A percentile compares a stretch with the other conserved stretches of the same genome.
These are phyloP conservation scores for Yamadazyma tumulicola DNA, from an alignment of 805 yeast genomes.

Conservation along the genomic window DNA sequence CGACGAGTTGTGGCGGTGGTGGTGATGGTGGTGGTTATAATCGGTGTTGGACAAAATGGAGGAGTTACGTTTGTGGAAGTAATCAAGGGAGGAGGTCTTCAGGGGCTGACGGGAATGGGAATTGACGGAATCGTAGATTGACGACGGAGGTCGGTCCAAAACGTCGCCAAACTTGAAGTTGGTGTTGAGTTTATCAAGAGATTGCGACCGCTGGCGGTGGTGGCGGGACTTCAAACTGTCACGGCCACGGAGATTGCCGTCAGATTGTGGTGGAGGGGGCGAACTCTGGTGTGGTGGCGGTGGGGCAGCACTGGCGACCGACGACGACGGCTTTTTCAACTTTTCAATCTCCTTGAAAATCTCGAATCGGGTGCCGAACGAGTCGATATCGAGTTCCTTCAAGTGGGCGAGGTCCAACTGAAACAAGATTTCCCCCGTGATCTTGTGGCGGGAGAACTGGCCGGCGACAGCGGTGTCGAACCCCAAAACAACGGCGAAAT, in stretches of 20 bases:
- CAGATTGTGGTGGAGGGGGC: slow-evolving; percentile 8
- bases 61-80: slow-evolving; percentile 27
- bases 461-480: slow-evolving; percentile 74
- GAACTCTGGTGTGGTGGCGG: slow-evolving; percentile 5
- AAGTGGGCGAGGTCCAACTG: slow-evolving; percentile 82
- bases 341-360: slow-evolving; percentile 84
- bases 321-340: slow-evolving; percentile 31
- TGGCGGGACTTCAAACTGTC: slow-evolving; percentile 18
- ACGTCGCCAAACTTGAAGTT: slow-evolving; percentile 7
- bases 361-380: slow-evolving; percentile 95
- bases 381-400: slow-evolving; percentile 86
- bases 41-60: slow-evolving; percentile 16
- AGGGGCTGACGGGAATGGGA: slow-evolving; percentile 39
- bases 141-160: slow-evolving; percentile 38
- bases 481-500: slow-evolving; percentile 64
- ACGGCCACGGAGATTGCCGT: background rate
- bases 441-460: slow-evolving; percentile 81
- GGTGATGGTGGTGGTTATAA: slow-evolving; percentile 9
- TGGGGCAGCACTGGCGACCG: background rate
- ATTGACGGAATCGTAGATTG: slow-evolving; percentile 44
- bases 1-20: slow-evolving; percentile 61
- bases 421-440: slow-evolving; percentile 79
- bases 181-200: slow-evolving; percentile 15
- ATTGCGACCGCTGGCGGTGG: slow-evolving; percentile 48
- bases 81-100: slow-evolving; percentile 20